phyloP scores from a whole-genome alignment of 2,329 filamentous ascomycete species.

The Nothopassalora personata region DNA sequence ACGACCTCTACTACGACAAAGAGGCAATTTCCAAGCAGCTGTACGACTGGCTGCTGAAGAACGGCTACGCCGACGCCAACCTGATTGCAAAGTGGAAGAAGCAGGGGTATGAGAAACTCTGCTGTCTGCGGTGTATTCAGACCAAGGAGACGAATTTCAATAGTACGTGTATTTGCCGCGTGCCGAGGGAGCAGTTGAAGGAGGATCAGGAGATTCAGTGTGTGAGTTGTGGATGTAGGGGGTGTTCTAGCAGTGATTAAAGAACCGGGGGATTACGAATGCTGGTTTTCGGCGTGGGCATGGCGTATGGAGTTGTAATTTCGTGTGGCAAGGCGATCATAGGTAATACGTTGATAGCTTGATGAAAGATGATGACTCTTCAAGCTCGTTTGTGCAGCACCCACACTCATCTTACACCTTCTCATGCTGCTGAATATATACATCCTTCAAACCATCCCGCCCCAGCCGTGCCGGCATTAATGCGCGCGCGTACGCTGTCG shows the following conservation, averaged over 20 bases:
- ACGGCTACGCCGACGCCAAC: slow-evolving; percentile 89
- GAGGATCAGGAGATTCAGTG: slow-evolving; percentile 88
- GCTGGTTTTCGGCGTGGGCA: too few species aligned
- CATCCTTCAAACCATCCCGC: neutral
- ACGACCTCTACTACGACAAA: slow-evolving; percentile 97
- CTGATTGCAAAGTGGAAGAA: slow-evolving; percentile 99
- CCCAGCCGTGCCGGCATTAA: neutral
- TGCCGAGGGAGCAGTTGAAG: slow-evolving; percentile 83
- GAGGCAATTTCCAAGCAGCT: slow-evolving; percentile 87
- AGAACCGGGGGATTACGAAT: too few species aligned
- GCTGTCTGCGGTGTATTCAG: slow-evolving; percentile 92
- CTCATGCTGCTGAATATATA: neutral
- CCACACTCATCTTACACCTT: neutral
- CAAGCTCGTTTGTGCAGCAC: neutral
- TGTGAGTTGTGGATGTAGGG: slow-evolving; percentile 88
- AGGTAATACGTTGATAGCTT: neutral
- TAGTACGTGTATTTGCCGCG: slow-evolving; percentile 92
- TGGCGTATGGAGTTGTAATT: neutral
- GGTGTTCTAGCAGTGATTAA: slow-evolving; percentile 79
- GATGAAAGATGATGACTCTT: neutral
- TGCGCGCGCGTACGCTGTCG: neutral
- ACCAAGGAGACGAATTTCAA: slow-evolving; percentile 99
- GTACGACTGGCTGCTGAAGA: slow-evolving; percentile 96
- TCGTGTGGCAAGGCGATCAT: neutral
- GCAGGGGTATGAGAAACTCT: slow-evolving; percentile 97